These are phyloP conservation scores for Thalia dealbata DNA, from an alignment of 176 grass and related monocot genomes.

Conservation along the genomic window DNA sequence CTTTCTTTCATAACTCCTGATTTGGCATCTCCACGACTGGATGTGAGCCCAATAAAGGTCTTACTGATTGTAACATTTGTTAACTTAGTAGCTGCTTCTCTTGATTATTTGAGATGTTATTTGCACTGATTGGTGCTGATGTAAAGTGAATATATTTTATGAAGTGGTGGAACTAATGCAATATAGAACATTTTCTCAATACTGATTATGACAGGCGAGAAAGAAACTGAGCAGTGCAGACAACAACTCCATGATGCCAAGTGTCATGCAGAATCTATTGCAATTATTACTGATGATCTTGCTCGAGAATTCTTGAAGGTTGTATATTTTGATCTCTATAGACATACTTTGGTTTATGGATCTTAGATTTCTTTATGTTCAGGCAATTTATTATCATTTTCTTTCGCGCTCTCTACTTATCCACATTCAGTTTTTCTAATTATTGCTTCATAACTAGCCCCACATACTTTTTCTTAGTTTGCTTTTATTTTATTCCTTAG, in stretches of 20 bases:
- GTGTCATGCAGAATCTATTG: conserved; percentile 61
- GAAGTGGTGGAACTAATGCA: background rate
- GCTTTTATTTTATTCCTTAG: too few relatives aligned
- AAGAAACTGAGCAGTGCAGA: conserved; percentile 45
- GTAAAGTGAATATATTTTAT: background rate
- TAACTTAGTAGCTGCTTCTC: background rate
- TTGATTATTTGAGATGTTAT: background rate
- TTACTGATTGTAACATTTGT: background rate
- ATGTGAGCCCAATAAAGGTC: background rate
- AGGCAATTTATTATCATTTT: background rate
- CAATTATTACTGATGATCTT: conserved; percentile 53
- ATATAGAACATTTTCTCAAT: background rate
- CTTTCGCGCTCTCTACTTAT: background rate
- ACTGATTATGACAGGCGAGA: conserved; percentile 40
- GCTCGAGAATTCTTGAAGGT: conserved; percentile 52
- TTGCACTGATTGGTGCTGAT: background rate
- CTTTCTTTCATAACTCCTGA: background rate
- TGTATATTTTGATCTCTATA: background rate
- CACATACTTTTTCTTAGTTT: too few relatives aligned
- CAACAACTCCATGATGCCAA: conserved; percentile 38
- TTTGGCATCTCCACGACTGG: background rate
- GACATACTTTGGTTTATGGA: background rate
- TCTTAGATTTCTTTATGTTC: background rate
- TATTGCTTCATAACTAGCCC: background rate
- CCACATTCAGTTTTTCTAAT: background rate